A percentile compares a stretch with the other conserved stretches of the same genome.
phyloP scores from a whole-genome alignment of 306 rosid genomes.

The Castanea crenata region DNA sequence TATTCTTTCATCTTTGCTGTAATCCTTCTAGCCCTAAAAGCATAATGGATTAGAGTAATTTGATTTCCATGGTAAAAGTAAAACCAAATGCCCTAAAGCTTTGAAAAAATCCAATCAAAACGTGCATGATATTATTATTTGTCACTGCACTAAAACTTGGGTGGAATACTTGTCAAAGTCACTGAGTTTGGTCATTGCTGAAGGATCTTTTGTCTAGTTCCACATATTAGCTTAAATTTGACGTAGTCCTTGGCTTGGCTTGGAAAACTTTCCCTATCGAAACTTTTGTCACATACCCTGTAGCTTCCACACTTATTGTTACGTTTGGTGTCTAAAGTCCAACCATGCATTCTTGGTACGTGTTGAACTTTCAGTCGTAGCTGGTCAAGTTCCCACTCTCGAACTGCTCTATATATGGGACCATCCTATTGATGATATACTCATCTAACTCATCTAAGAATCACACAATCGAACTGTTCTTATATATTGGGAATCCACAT shows the following conservation, averaged over 20 bases:
- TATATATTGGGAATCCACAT: neutral
- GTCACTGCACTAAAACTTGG: neutral
- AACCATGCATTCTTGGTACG: neutral
- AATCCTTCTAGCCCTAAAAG: too few species aligned
- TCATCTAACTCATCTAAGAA: too few species aligned
- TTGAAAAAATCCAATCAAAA: too few species aligned
- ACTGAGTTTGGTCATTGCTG: neutral
- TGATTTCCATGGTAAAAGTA: too few species aligned
- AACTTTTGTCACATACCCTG: too few species aligned
- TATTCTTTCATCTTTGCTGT: neutral
- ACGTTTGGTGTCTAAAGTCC: neutral
- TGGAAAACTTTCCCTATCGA: neutral
- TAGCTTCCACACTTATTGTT: too few species aligned
- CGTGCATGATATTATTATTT: neutral
- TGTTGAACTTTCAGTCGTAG: neutral
- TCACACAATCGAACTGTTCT: too few species aligned
- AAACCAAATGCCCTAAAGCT: too few species aligned
- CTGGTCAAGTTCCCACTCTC: neutral
- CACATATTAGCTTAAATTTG: neutral
- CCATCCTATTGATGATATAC: too few species aligned
- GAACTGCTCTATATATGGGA: too few species aligned
- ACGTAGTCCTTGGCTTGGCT: neutral
- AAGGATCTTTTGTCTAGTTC: neutral
- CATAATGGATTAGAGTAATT: too few species aligned
- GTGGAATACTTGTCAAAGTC: neutral